phyloP scores from a whole-genome alignment of 2,329 filamentous ascomycete genomes.

The Xylogone sp. region DNA sequence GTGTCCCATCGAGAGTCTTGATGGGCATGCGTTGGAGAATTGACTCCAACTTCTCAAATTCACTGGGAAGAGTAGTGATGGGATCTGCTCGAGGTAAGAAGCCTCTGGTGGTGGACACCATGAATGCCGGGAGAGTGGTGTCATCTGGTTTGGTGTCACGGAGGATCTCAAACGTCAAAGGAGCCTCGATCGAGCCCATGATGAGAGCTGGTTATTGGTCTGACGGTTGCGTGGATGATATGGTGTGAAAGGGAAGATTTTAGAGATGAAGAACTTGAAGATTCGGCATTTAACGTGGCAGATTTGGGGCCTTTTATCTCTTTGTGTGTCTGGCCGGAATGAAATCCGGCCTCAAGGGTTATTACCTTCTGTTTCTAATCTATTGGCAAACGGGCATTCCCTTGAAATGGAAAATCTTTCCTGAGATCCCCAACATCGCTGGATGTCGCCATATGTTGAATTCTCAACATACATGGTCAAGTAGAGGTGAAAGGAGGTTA shows the following conservation, averaged over 20 bases:
- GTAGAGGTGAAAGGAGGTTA: not conserved
- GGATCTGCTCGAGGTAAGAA: slow-evolving; percentile 69
- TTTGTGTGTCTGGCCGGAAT: slow-evolving; percentile 23
- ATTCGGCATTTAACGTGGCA: slow-evolving; percentile 3
- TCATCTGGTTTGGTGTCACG: slow-evolving; percentile 60
- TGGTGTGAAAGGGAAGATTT: slow-evolving; percentile 13
- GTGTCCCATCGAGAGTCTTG: slow-evolving; percentile 65
- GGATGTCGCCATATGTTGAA: not conserved
- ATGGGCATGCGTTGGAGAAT: slow-evolving; percentile 77
- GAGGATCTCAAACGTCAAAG: slow-evolving; percentile 53
- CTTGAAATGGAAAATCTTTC: slow-evolving; percentile 17
- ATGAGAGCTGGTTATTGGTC: slow-evolving; percentile 5
- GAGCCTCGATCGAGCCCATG: slow-evolving; percentile 26
- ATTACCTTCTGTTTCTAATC: slow-evolving; percentile 6
- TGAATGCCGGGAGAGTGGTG: slow-evolving; percentile 66
- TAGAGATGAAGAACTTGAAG: not conserved
- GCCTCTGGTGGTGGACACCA: slow-evolving; percentile 71
- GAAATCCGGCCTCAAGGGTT: slow-evolving; percentile 21
- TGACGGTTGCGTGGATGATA: slow-evolving; percentile 4
- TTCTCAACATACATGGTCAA: not conserved
- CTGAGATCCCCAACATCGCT: slow-evolving; percentile 1
- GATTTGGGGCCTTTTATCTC: slow-evolving; percentile 20
- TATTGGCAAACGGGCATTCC: slow-evolving; percentile 10
- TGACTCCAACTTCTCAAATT: slow-evolving; percentile 69
- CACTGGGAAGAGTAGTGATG: slow-evolving; percentile 60